Evolutionary conservation across 2,329 filamentous ascomycete genomes (phyloP).

Genomic region (Alternaria sp.): DNA sequence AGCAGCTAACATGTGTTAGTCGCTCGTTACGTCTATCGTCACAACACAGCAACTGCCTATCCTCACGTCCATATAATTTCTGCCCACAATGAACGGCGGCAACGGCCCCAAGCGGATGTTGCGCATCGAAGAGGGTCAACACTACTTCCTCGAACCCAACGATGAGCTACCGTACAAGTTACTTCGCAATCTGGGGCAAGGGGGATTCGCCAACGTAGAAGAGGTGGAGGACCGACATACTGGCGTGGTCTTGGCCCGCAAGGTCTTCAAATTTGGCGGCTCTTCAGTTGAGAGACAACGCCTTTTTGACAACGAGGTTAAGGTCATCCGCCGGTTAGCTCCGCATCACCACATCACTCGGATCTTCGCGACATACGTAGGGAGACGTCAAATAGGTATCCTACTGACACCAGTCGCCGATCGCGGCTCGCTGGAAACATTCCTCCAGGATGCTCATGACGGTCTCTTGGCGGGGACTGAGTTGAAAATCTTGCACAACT

Average conservation of each 20-base stretch:
- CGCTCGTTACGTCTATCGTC: no score
- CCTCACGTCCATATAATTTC: no score
- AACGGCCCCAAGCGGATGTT: neutral
- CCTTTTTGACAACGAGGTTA: neutral
- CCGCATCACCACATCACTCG: neutral
- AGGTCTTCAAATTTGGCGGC: neutral
- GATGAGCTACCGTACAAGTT: neutral
- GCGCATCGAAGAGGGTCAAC: neutral
- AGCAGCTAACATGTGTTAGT: no score
- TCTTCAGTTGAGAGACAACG: neutral
- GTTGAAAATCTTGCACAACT: fast-evolving
- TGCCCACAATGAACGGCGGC: neutral
- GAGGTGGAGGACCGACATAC: neutral
- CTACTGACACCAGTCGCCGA: neutral
- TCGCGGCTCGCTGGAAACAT: neutral
- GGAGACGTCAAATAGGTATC: neutral
- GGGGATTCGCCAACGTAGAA: neutral
- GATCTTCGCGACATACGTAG: neutral
- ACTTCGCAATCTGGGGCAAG: neutral
- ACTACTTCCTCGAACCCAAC: neutral
- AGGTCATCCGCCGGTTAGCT: neutral
- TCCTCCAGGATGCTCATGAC: neutral
- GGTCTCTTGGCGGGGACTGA: neutral
- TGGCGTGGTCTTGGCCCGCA: neutral
- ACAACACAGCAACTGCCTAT: no score